These are phyloP conservation scores for Macrophomina tecta DNA, from an alignment of 2,329 filamentous ascomycete species.

Conservation along the genomic window DNA sequence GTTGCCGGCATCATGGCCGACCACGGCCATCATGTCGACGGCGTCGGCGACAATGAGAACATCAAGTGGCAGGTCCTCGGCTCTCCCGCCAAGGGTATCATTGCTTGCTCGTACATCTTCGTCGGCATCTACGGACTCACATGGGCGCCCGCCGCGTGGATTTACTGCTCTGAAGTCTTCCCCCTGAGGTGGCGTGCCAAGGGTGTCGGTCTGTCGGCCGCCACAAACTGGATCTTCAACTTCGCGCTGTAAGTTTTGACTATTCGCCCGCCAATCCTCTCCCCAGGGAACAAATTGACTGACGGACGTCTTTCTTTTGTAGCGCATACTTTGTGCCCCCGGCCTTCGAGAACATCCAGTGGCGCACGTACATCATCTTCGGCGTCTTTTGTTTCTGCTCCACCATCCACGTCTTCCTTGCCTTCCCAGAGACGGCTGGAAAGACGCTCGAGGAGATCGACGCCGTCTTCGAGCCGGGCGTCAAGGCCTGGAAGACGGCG, in stretches of 20 bases:
- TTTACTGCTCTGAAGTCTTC: constrained; percentile 48
- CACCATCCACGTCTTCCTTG: constrained; percentile 47
- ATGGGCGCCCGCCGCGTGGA: constrained; percentile 46
- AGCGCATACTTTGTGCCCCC: constrained; percentile 48
- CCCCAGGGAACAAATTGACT: not conserved
- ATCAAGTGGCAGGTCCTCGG: constrained; percentile 26
- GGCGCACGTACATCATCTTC: constrained; percentile 52
- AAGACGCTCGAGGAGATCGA: constrained; percentile 51
- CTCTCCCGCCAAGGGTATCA: constrained; percentile 60
- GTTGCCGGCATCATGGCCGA: constrained; percentile 65
- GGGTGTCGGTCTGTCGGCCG: constrained; percentile 47
- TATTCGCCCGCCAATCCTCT: not conserved
- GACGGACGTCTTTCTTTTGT: not conserved
- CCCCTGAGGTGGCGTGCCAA: constrained; percentile 49
- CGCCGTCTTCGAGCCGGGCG: constrained; percentile 45
- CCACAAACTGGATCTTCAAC: constrained; percentile 49
- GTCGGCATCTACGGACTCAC: constrained; percentile 53
- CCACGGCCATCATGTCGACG: constrained; percentile 55
- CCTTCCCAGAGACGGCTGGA: constrained; percentile 49
- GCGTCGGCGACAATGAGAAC: constrained; percentile 52
- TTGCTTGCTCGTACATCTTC: constrained; percentile 53
- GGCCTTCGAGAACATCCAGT: constrained; percentile 49
- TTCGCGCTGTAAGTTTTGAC: constrained; percentile 37
- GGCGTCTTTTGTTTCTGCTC: constrained; percentile 47
- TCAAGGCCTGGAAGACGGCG: constrained; percentile 42